Evolutionary conservation across 306 rosid species (phyloP), one percentile per base, ranked within the genome.

Genomic region (Pyrus bretschneideri): DNA sequence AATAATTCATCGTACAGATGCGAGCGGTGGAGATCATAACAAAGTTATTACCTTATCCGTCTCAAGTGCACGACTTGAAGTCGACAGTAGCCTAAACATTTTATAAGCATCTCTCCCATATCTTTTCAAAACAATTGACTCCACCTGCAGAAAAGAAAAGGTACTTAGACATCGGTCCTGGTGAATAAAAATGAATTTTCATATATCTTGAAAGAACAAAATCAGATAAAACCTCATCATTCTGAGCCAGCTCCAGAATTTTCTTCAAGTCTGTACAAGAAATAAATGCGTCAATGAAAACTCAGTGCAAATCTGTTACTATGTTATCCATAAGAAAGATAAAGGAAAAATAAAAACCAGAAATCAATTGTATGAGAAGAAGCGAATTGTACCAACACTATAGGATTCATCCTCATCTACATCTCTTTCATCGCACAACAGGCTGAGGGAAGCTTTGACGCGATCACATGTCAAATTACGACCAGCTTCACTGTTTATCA

Each of bases 31-130:
- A 64, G 62, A 8, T 42, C 19, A 76, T 22, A 76, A 42, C 61
- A 54, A 62, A 4, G 55, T 31, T 73, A 82, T 82, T 74, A 95
- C 98, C 96, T 88, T 86, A 70, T 90, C 90, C 1, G 96, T 93
- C 90, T 95, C 88, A 40, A 86, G 77, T 49, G 88, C 81, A 75
- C 83, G 79, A 76, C 77, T 81, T 38, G 69, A 81, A 84, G 81
- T 89, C 15, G 91, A 85, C 74, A 95, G 89, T 72, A 88, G 78
- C 87, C 97, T 89, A 85, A 95, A 95, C 80, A 92, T 87, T 86
- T 91, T 86, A 82, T 89, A 87, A 67, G 96, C 96, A 77, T 95
- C 93, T 72, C 69, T 82, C 81, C 97, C 99, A 30, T 82, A 88
- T 79, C 97, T 85, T 80, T 90, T 90, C 82, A 88, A 73, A 69